Base-by-base conservation (phyloP, 495 filamentous ascomycete genomes). In the Cryomyces minteri region DNA sequence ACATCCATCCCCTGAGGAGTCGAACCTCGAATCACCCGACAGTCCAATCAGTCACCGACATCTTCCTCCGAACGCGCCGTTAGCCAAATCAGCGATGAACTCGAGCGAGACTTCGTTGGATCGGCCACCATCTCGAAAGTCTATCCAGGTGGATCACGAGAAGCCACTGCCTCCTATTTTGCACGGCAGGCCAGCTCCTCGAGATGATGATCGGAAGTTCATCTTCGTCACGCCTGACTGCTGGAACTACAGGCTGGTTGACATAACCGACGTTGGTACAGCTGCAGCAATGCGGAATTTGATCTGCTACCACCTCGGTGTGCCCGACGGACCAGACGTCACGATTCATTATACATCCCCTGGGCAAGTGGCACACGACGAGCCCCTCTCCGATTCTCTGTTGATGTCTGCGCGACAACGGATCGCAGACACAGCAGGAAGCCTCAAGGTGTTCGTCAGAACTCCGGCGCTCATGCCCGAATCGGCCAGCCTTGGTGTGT, bases 221-320 rank as follows among this genome's bases (percentile, higher is more conserved):
- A 69, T 85, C n/a, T 76, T 99, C 43, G 82, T 74, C 0, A 99
- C 92, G 7, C 60, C 73, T 31, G 88, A 99, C 66, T 75, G 76
- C 11, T 84, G 76, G 76, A 93, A 90, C 55, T 99, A 84, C 60
- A 80, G 86, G 39, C 69, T 96, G 58, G 69, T 94, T 46, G 92
- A 96, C 53, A 73, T 94, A 39, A 82, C 90, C 5, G 79, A 88
- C 43, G 71, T 79, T 45, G 80, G 86, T 31, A 74, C 80, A 11
- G 74, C 84, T 0, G 66, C 72, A 36, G 69, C 75, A 6, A 47
- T 99, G 46, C 75, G 85, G 45, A 70, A 73, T 48, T 62, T 70
- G 4, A 77, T 99, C 37, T 93, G 84, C 56, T 71, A 76, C 48
- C 76, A 73, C 43, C 66, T 95, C 28, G 77, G 77, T 7, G 67